Evolutionary conservation across 345 rosid species (phyloP), one percentile per base, ranked within the genome.

Genomic region (Syzygium aromaticum): DNA sequence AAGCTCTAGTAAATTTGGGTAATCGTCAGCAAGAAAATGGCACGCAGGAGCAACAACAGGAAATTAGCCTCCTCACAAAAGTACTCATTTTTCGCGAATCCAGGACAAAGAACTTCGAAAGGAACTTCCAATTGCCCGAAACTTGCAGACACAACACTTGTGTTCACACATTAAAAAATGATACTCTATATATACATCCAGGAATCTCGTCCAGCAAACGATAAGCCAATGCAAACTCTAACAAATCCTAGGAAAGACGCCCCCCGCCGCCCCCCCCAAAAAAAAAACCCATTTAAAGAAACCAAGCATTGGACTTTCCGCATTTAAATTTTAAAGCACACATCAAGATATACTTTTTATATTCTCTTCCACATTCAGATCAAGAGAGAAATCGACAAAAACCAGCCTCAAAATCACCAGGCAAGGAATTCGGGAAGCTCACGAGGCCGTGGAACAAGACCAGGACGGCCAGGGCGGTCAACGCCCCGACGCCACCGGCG

Each of bases 361-460:
- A 43, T 67, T 17, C 22, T 33, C 38, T 33, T 9, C 25, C 23
- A 73, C 43, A 4, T 22, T 38, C 49, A 73, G 25, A 33, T 38
- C 5, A 73, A 19, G 14, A 84, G 61, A 13, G 63, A 64, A 77
- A 56, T 77, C 38, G 27, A 22, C 54, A 4, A 17, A 83, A 67
- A 86, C 77, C 77, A 43, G 10, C 16, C 43, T 33, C 78, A 80
- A 5, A 87, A 51, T 17, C 19, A 84, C 64, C 6, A 49, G 9
- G 5, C 49, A 64, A 52, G 38, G 21, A 22, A 14, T 30, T 54
- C 30, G 51, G 67, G 54, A 22, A 19, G 53, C 25, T 92, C 92
- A 96, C 99, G 94, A 96, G 88, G 77, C 86, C 91, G 90, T 98
- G 99, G 89, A 98, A 96, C 84, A 95, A 91, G 95, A 94, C 59